Evolutionary conservation across 2,329 filamentous ascomycete species (phyloP).

Genomic region (Macrophomina tecta): DNA sequence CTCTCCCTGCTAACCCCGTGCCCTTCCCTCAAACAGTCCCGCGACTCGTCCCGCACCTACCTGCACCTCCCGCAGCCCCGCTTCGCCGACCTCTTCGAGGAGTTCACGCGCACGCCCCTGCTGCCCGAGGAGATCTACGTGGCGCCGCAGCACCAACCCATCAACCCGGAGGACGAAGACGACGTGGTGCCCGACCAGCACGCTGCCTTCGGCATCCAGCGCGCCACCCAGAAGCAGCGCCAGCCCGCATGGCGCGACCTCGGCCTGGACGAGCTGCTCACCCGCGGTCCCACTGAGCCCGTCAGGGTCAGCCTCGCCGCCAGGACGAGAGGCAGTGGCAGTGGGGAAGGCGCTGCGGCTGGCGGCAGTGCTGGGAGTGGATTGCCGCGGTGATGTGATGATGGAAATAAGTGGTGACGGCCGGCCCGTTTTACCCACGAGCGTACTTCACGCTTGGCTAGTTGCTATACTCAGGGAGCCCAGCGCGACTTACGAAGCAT

Average conservation of each 20-base stretch:
- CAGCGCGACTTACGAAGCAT: background rate
- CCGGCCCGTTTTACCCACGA: background rate
- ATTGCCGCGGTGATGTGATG: conserved; percentile 18
- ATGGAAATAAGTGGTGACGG: background rate
- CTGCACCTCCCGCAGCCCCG: conserved; percentile 75
- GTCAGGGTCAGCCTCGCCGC: conserved; percentile 18
- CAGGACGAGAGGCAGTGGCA: conserved; percentile 21
- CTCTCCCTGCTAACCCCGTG: conserved; percentile 25
- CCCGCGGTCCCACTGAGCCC: conserved; percentile 59
- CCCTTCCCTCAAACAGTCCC: conserved; percentile 51
- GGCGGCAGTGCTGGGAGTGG: conserved; percentile 25
- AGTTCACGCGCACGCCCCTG: conserved; percentile 51
- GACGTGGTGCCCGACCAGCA: conserved; percentile 89
- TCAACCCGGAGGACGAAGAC: conserved; percentile 88
- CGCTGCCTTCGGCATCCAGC: conserved; percentile 83
- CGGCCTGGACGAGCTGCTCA: conserved; percentile 74
- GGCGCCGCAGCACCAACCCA: conserved; percentile 77
- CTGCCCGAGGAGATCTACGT: conserved; percentile 77
- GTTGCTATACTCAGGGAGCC: too few species aligned
- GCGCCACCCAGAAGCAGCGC: conserved; percentile 73
- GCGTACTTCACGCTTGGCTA: background rate
- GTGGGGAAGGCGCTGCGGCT: conserved; percentile 10
- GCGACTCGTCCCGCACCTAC: conserved; percentile 77
- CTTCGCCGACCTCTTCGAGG: conserved; percentile 79
- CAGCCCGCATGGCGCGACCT: conserved; percentile 82